Evolutionary conservation across 495 filamentous ascomycete genomes (phyloP).

Genomic region (Paragyromitra xinjiangensis): DNA sequence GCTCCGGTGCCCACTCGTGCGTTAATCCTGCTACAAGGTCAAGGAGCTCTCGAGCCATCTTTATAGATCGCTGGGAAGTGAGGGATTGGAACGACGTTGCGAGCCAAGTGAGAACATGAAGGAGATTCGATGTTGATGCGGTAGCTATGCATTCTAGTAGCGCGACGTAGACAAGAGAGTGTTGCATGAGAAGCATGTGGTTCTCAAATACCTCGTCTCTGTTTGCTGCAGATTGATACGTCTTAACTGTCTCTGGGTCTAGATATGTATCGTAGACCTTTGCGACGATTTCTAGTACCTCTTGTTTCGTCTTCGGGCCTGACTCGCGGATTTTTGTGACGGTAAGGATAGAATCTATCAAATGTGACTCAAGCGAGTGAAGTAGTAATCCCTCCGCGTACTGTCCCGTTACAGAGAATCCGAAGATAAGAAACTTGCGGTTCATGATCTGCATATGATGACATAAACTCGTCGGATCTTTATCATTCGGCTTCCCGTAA

Average conservation of each 20-base stretch:
- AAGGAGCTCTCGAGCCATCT: slow-evolving; percentile 44
- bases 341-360: slow-evolving; percentile 48
- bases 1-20: slow-evolving; percentile 41
- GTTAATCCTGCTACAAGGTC: slow-evolving; percentile 47
- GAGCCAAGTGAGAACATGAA: slow-evolving; percentile 50
- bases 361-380: slow-evolving; percentile 49
- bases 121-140: slow-evolving; percentile 41
- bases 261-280: slow-evolving; percentile 53
- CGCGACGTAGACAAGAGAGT: slow-evolving; percentile 45
- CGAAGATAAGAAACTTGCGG: slow-evolving; percentile 53
- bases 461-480: slow-evolving; percentile 49
- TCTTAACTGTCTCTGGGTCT: slow-evolving; percentile 38
- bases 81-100: slow-evolving; percentile 47
- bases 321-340: slow-evolving; percentile 50
- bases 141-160: slow-evolving; percentile 46
- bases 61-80: slow-evolving; percentile 35
- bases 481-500: slow-evolving; percentile 51
- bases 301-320: slow-evolving; percentile 48
- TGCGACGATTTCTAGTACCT: slow-evolving; percentile 46
- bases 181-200: slow-evolving; percentile 53
- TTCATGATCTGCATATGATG: slow-evolving; percentile 53
- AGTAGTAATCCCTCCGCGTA: slow-evolving; percentile 49
- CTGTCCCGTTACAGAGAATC: slow-evolving; percentile 49
- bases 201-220: slow-evolving; percentile 51
- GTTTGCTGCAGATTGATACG: slow-evolving; percentile 36